Conservation (phyloP, 202 grass and related monocot genomes). For the Saccharum hybrid region DNA sequence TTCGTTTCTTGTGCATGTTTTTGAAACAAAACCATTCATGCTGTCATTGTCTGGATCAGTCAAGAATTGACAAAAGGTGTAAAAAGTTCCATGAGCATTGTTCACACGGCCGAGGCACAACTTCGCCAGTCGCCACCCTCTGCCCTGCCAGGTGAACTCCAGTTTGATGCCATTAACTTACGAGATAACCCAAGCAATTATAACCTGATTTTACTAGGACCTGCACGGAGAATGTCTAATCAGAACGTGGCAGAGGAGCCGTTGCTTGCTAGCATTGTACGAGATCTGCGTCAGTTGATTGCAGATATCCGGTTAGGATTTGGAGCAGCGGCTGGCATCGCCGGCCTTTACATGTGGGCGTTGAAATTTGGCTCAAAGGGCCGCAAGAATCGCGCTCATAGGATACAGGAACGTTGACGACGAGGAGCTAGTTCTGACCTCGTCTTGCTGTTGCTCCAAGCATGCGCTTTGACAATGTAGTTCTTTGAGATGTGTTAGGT, state of each 20-base stretch:
- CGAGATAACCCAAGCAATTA: background rate
- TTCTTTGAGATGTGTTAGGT: background rate
- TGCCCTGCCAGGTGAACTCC: constrained; percentile 49
- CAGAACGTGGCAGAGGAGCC: constrained; percentile 33
- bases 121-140: constrained; percentile 46
- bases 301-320: constrained; percentile 50
- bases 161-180: background rate
- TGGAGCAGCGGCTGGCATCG: constrained; percentile 50
- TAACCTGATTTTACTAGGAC: constrained; percentile 50
- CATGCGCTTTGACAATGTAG: background rate
- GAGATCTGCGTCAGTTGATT: constrained; percentile 64
- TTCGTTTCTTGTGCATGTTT: background rate
- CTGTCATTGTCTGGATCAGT: constrained; percentile 47
- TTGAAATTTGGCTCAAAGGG: constrained; percentile 40
- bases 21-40: constrained; percentile 25
- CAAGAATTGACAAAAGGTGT: constrained; percentile 68
- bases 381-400: constrained; percentile 6
- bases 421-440: background rate
- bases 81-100: constrained; percentile 54
- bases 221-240: constrained; percentile 36
- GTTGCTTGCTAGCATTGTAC: constrained; percentile 55
- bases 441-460: background rate
- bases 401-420: background rate
- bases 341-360: constrained; percentile 52
- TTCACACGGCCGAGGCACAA: constrained; percentile 65